These are phyloP conservation scores for Atkinsonella texensis DNA, from an alignment of 2,329 filamentous ascomycete species.

Conservation along the genomic window DNA sequence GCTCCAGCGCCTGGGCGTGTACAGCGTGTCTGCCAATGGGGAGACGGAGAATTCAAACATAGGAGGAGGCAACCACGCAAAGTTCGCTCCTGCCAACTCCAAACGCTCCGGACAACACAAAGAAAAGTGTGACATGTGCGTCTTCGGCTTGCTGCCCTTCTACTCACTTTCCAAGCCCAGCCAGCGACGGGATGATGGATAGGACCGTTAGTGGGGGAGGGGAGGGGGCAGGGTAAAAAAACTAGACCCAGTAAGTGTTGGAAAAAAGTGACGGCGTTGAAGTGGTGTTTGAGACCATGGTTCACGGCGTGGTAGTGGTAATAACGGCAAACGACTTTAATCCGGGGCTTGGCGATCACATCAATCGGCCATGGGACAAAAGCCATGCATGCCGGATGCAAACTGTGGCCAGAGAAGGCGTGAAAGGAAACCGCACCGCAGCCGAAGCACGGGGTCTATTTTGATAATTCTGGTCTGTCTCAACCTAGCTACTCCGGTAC, in stretches of 20 bases:
- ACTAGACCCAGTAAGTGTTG: constrained; percentile 3
- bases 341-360: not conserved
- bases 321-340: not conserved
- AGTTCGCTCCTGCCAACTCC: constrained; percentile 2
- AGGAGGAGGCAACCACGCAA: constrained; percentile 2
- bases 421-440: not conserved
- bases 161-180: not conserved
- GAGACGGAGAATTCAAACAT: constrained; percentile 2
- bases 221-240: constrained; percentile 1
- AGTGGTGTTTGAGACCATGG: not conserved
- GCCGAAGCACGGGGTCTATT: not conserved
- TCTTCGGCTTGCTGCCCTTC: not conserved
- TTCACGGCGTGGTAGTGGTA: not conserved
- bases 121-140: constrained; percentile 7
- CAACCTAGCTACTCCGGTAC: not conserved
- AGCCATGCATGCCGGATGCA: not conserved
- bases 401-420: not conserved
- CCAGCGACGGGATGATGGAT: constrained; percentile 3
- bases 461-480: not conserved
- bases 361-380: not conserved
- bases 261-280: not conserved
- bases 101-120: not conserved
- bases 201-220: constrained; percentile 2
- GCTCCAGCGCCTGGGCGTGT: not conserved
- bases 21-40: constrained; percentile 6